phyloP scores from a whole-genome alignment of 495 filamentous ascomycete genomes.

The Podospora pseudoanserina region DNA sequence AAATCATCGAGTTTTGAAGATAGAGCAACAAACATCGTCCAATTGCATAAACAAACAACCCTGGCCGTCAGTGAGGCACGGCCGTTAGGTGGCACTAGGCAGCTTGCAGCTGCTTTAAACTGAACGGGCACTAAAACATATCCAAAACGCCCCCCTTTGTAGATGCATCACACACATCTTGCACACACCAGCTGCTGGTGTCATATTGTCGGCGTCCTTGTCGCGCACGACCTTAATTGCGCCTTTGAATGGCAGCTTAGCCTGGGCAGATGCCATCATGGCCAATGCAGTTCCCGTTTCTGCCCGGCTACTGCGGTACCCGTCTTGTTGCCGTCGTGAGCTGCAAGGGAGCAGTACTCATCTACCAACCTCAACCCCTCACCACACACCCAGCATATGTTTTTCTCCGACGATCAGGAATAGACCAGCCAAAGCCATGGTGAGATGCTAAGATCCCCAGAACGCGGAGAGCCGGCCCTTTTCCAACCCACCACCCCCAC shows the following conservation, averaged over 20 bases:
- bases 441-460: slow-evolving; percentile 7
- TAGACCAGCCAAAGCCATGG: slow-evolving; percentile 22
- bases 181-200: neutral
- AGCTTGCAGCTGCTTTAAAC: slow-evolving; percentile 16
- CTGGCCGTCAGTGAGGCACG: neutral
- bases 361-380: neutral
- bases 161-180: slow-evolving; percentile 5
- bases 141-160: slow-evolving; percentile 15
- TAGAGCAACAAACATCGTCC: neutral
- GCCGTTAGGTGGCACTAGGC: neutral
- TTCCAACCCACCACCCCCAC: slow-evolving; percentile 20
- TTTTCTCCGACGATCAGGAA: slow-evolving; percentile 31
- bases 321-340: neutral
- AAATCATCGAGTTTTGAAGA: neutral
- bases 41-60: neutral
- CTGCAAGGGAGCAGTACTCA: neutral
- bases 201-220: neutral
- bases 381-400: slow-evolving; percentile 26
- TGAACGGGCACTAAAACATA: slow-evolving; percentile 16
- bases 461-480: neutral
- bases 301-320: neutral
- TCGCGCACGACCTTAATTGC: slow-evolving; percentile 9
- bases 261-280: neutral
- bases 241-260: neutral
- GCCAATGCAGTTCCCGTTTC: neutral